Evolutionary conservation across 2,329 filamentous ascomycete species (phyloP).

Genomic region (Penicillium sp.): DNA sequence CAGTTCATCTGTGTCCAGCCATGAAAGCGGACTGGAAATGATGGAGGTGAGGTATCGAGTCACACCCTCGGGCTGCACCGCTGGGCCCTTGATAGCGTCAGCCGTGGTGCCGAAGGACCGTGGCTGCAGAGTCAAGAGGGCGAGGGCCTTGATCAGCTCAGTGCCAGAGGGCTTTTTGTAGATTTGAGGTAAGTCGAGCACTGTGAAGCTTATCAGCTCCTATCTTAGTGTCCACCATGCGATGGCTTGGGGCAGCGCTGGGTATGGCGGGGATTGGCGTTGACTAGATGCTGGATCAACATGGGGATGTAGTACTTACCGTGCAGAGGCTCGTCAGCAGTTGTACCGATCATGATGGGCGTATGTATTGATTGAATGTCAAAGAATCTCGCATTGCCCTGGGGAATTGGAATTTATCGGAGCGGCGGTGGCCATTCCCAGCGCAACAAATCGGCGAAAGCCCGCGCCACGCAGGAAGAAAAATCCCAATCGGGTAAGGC

Average conservation of each 20-base stretch:
- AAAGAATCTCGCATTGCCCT: conserved; percentile 4
- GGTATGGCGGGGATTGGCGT: neutral
- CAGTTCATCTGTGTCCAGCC: conserved; percentile 50
- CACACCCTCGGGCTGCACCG: conserved; percentile 45
- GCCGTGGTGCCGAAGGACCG: conserved; percentile 47
- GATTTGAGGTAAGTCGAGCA: conserved; percentile 79
- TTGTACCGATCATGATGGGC: conserved; percentile 39
- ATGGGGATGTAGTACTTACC: conserved; percentile 30
- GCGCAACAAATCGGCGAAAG: conserved; percentile 17
- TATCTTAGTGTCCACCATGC: conserved; percentile 18
- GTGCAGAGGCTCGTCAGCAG: conserved; percentile 43
- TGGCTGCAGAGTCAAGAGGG: conserved; percentile 68
- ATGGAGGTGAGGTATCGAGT: conserved; percentile 53
- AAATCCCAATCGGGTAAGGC: conserved; percentile 42
- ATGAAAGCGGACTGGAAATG: conserved; percentile 49
- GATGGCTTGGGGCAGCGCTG: neutral
- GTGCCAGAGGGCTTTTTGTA: conserved; percentile 73
- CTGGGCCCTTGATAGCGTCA: conserved; percentile 33
- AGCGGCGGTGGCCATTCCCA: conserved; percentile 21
- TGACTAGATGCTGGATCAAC: conserved; percentile 5
- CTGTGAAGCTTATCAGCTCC: conserved; percentile 50
- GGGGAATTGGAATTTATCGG: conserved; percentile 7
- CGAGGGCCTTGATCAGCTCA: conserved; percentile 68
- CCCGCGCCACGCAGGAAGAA: conserved; percentile 23
- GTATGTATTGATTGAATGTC: neutral